Evolutionary conservation across 1,284 basidiomycete genomes (phyloP).

Genomic region (Malassezia globosa): DNA sequence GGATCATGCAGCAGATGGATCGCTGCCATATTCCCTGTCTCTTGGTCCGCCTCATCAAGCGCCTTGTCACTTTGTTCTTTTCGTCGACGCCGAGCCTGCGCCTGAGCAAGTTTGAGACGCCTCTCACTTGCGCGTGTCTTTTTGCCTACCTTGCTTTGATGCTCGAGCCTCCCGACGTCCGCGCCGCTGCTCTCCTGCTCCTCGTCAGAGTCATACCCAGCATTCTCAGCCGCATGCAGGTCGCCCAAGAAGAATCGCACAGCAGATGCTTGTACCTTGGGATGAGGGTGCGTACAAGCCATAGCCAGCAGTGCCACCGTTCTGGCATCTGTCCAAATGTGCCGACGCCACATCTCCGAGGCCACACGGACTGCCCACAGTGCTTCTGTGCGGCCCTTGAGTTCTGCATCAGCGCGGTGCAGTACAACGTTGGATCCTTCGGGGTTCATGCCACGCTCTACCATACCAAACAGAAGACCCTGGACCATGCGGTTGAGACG

Average conservation of each 20-base stretch:
- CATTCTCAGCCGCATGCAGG: constrained; percentile 39
- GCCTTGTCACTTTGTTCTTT: constrained; percentile 26
- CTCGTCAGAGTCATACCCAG: constrained; percentile 19
- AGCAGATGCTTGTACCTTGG: constrained; percentile 88
- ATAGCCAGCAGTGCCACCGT: constrained; percentile 83
- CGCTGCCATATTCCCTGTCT: constrained; percentile 71
- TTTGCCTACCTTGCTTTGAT: constrained; percentile 43
- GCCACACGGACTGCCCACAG: constrained; percentile 95
- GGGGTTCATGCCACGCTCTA: constrained; percentile 67
- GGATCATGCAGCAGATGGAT: constrained; percentile 88
- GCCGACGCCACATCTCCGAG: constrained; percentile 87
- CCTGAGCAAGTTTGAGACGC: constrained; percentile 37
- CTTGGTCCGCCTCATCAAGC: constrained; percentile 26
- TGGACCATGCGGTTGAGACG: constrained; percentile 93
- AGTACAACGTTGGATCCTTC: constrained; percentile 8
- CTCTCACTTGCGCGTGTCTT: constrained; percentile 40
- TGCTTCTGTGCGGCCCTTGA: constrained; percentile 56
- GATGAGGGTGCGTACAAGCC: constrained; percentile 83
- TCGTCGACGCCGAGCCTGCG: constrained; percentile 29
- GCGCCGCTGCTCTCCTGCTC: constrained; percentile 19
- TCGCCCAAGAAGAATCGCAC: constrained; percentile 90
- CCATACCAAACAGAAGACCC: constrained; percentile 88
- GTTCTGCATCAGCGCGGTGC: constrained; percentile 51
- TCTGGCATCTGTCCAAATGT: constrained; percentile 86
- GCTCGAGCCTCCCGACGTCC: constrained; percentile 32